Base-by-base conservation (phyloP, 2,329 filamentous ascomycete species). In the Aspergillus arachidicola region DNA sequence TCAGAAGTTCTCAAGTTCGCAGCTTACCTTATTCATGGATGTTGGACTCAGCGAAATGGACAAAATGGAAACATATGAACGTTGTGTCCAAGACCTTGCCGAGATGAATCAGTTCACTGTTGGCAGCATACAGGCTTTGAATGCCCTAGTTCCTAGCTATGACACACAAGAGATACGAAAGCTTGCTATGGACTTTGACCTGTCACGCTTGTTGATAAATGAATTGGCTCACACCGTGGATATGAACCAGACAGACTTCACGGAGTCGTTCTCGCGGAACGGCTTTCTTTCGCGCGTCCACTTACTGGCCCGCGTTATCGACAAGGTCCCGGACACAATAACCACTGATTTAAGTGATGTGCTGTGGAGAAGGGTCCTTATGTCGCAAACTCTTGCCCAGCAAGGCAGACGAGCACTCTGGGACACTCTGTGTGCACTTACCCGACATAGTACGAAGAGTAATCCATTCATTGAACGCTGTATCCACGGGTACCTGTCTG, bases 291-390 rank as follows among this genome's bases (percentile, higher is more conserved):
- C 87, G 81, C 62, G 88, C 82, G 62, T 86, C 83, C 66, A 88
- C 85, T 59, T 84, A 88, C 51, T 84, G 88, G 58, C 79, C 77
- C 59, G 80, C 50, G 82, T 93, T 43, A 85, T 94, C 38, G 78
- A 81, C 38, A 80, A 87, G 58, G 85, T 87, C n/a, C 84, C 90
- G 1, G 79, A 83, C 10, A 85, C 86, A 0, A 85, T 96, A 54
- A 84, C 86, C 0, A 72, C 81, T 3, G 85, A 89, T 1, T 81
- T 91, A 4, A 88, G 89, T 19, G 80, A 82, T 48, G 82, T 81
- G 14, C 82, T 96, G 1, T 96, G 92, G 92, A 82, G 89, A 61
- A 81, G 89, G 45, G 82, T 95, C 30, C 87, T 96, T 55, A 91
- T 92, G 14, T 81, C 84, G 5, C 78, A 83, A 45, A 87, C 88